These are phyloP conservation scores for Neopestalotiopsis clavispora DNA, from an alignment of 2,329 filamentous ascomycete genomes.

Conservation along the genomic window DNA sequence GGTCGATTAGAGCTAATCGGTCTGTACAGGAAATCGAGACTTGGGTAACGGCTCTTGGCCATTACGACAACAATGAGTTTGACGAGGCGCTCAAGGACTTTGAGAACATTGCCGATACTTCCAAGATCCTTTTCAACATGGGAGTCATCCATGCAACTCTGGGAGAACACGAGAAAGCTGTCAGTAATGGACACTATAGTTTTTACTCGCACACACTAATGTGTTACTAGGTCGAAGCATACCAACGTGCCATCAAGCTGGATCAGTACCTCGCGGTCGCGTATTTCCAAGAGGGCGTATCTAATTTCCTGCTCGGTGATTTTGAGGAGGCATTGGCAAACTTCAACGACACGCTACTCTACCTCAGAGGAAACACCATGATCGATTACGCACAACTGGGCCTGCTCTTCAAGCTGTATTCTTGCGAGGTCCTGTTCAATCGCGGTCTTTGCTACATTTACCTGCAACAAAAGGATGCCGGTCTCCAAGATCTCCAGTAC, in stretches of 20 bases:
- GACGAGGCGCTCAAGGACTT: slow-evolving; percentile 87
- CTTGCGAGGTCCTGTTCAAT: slow-evolving; percentile 97
- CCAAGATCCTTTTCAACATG: slow-evolving; percentile 98
- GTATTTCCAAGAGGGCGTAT: slow-evolving; percentile 98
- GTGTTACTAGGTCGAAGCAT: slow-evolving; percentile 79
- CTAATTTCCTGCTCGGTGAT: slow-evolving; percentile 95
- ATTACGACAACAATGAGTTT: slow-evolving; percentile 98
- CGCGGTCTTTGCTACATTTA: slow-evolving; percentile 97
- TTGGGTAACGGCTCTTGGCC: slow-evolving; percentile 88
- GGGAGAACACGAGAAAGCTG: slow-evolving; percentile 93
- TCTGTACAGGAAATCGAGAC: slow-evolving; percentile 88
- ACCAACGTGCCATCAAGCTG: slow-evolving; percentile 86
- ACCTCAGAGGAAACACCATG: slow-evolving; percentile 92
- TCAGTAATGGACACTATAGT: slow-evolving; percentile 53
- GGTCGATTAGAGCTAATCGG: slow-evolving; percentile 19
- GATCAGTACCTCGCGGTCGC: slow-evolving; percentile 97
- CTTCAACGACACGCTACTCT: slow-evolving; percentile 97
- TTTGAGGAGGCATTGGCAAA: slow-evolving; percentile 97
- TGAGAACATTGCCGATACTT: slow-evolving; percentile 88
- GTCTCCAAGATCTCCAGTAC: slow-evolving; percentile 88
- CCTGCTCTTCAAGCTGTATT: slow-evolving; percentile 94
- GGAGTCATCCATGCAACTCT: slow-evolving; percentile 97
- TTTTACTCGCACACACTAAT: slow-evolving; percentile 14
- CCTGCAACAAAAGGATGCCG: slow-evolving; percentile 86
- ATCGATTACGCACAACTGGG: slow-evolving; percentile 98